Conservation (phyloP, 495 filamentous ascomycete species). For the Xylaria nigripes region DNA sequence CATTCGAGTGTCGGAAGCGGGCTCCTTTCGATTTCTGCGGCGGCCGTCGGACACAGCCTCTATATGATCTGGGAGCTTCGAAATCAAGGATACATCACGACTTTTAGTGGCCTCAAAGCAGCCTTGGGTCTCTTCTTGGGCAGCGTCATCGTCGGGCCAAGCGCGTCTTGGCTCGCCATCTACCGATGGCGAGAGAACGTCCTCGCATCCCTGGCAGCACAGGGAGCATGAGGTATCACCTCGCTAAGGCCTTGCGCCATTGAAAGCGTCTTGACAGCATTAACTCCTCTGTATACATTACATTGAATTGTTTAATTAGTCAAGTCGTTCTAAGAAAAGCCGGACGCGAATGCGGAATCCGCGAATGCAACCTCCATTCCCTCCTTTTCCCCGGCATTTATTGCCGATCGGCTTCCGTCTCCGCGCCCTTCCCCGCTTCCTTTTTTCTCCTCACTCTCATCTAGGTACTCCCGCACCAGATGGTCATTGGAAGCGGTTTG, state of each 20-base stretch:
- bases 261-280: not conserved
- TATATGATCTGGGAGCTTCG: not conserved
- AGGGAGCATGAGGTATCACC: not conserved
- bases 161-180: not conserved
- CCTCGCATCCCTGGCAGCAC: not conserved
- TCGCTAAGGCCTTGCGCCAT: not conserved
- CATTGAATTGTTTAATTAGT: too few species aligned
- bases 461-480: too few species aligned
- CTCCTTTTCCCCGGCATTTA: too few species aligned
- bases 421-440: too few species aligned
- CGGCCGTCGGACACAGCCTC: not conserved
- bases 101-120: not conserved
- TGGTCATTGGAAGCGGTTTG: too few species aligned
- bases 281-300: too few species aligned
- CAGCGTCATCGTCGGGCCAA: not conserved
- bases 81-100: not conserved
- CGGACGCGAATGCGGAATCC: too few species aligned
- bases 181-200: not conserved
- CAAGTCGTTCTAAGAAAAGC: too few species aligned
- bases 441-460: too few species aligned
- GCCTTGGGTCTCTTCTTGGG: too few species aligned
- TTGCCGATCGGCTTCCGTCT: too few species aligned
- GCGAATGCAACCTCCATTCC: too few species aligned
- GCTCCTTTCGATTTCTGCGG: not conserved
- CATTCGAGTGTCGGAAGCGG: not conserved